Evolutionary conservation across 306 rosid genomes (phyloP).

Genomic region (Glycine latifolia): DNA sequence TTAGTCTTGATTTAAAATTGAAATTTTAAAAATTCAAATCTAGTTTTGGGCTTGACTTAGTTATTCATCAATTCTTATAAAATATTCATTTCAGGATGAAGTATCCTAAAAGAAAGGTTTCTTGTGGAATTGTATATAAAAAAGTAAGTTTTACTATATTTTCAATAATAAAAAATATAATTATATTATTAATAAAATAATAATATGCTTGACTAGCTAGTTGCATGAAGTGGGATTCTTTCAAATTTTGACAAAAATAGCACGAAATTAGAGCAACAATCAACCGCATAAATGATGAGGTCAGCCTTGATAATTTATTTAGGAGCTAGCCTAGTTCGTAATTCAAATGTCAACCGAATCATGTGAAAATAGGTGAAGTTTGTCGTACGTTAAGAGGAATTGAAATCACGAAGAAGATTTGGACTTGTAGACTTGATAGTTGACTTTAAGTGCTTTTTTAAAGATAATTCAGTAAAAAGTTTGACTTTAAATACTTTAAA

Average conservation of each 20-base stretch:
- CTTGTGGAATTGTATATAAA: background rate
- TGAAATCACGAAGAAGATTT: background rate
- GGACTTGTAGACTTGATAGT: background rate
- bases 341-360: slow-evolving; percentile 26
- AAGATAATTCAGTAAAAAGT: no score
- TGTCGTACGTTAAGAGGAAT: no score
- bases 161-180: background rate
- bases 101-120: slow-evolving; percentile 34
- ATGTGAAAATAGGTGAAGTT: background rate
- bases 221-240: slow-evolving; percentile 31
- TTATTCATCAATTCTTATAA: background rate
- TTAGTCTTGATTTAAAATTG: background rate
- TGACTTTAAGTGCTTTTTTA: background rate
- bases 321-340: background rate
- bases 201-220: background rate
- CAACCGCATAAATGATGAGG: slow-evolving; percentile 6
- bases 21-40: background rate
- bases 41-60: slow-evolving; percentile 4
- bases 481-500: no score
- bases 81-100: slow-evolving; percentile 4
- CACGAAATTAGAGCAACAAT: background rate
- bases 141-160: background rate
- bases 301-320: background rate
- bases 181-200: background rate
- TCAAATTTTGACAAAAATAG: background rate